phyloP scores from a whole-genome alignment of 2,329 filamentous ascomycete genomes.

The Knufia fluminis region DNA sequence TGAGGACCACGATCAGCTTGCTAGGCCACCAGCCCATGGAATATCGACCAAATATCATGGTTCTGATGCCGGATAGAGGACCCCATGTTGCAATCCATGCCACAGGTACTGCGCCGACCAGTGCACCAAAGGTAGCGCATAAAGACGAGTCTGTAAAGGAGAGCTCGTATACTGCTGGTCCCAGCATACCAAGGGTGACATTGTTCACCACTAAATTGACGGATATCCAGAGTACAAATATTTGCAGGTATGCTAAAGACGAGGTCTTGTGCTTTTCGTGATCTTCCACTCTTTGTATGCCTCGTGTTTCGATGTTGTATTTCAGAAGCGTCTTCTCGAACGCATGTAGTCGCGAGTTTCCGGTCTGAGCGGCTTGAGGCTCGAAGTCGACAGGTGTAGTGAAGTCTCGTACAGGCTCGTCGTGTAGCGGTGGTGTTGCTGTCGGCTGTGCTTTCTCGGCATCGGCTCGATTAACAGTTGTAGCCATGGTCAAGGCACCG shows the following conservation, averaged over 20 bases:
- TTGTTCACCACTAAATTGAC: conserved; percentile 57
- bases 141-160: conserved; percentile 49
- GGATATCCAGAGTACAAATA: conserved; percentile 51
- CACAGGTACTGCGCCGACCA: conserved; percentile 46
- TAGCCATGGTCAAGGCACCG: conserved; percentile 11
- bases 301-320: conserved; percentile 47
- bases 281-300: conserved; percentile 49
- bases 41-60: conserved; percentile 53
- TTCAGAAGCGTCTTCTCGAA: conserved; percentile 35
- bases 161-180: conserved; percentile 49
- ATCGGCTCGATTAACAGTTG: conserved; percentile 10
- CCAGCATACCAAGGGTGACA: conserved; percentile 55
- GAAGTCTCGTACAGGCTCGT: neutral
- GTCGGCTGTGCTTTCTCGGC: conserved; percentile 12
- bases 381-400: conserved; percentile 7
- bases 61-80: conserved; percentile 51
- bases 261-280: conserved; percentile 46
- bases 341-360: conserved; percentile 5
- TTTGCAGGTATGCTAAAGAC: conserved; percentile 44
- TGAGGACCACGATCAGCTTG: conserved; percentile 54
- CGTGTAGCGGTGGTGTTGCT: neutral
- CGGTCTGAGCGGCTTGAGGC: conserved; percentile 1
- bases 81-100: conserved; percentile 56
- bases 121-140: conserved; percentile 48
- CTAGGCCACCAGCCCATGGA: conserved; percentile 58